Percentiles rank a stretch among this genome's conserved stretches.
These are phyloP conservation scores for Botrytis tulipae DNA, from an alignment of 2,329 filamentous ascomycete species.

Conservation along the genomic window DNA sequence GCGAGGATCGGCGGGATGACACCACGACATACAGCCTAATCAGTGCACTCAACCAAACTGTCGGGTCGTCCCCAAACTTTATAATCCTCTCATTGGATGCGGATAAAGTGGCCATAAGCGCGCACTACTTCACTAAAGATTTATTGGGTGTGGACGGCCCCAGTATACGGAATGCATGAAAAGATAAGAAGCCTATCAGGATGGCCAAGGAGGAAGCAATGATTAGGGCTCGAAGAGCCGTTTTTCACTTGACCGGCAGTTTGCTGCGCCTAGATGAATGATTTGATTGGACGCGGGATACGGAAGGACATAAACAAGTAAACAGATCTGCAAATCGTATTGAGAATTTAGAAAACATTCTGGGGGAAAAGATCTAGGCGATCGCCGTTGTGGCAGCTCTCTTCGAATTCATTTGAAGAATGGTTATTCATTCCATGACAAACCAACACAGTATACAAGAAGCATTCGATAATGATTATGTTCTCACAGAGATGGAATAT, in stretches of 20 bases:
- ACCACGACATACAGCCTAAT: conserved; percentile 3
- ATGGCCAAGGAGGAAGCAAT: neutral
- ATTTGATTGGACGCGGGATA: neutral
- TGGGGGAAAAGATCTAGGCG: neutral
- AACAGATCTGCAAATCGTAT: neutral
- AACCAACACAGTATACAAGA: neutral
- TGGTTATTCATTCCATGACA: neutral
- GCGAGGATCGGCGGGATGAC: conserved; percentile 4
- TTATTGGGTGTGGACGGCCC: neutral
- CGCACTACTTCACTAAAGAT: neutral
- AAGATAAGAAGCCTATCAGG: neutral
- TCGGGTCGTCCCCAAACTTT: conserved; percentile 5
- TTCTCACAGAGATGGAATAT: neutral
- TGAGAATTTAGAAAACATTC: neutral
- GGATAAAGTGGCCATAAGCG: neutral
- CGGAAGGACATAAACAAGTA: neutral
- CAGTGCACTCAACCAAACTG: conserved; percentile 12
- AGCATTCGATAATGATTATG: neutral
- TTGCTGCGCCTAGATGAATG: neutral
- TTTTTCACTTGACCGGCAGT: neutral
- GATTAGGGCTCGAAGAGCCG: neutral
- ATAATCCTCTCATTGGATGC: neutral
- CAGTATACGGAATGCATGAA: conserved; percentile 6
- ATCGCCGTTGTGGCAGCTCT: neutral
- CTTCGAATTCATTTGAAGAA: neutral